These are phyloP conservation scores for Plenodomus biglobosus DNA, from an alignment of 2,329 filamentous ascomycete species.

Conservation along the genomic window DNA sequence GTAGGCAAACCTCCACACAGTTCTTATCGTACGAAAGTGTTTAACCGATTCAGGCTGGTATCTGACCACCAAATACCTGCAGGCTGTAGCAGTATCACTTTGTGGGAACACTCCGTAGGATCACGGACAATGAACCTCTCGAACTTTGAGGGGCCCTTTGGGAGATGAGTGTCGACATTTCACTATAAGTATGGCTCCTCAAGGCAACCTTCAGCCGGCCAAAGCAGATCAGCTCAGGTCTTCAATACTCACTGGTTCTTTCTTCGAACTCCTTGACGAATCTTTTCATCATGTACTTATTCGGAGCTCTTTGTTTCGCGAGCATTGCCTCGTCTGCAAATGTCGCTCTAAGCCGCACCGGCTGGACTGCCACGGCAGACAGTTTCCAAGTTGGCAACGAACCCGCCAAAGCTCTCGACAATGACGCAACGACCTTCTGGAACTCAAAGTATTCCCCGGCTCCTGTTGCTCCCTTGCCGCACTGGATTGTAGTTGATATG, in stretches of 20 bases:
- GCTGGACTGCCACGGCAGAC: constrained; percentile 32
- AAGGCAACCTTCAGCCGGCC: not conserved
- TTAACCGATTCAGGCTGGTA: not conserved
- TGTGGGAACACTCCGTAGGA: not conserved
- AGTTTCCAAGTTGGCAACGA: constrained; percentile 25
- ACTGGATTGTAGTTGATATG: constrained; percentile 41
- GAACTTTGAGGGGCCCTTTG: not conserved
- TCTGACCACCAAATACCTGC: too few relatives aligned
- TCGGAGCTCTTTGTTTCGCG: constrained; percentile 4
- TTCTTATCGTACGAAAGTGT: not conserved
- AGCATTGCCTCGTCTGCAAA: constrained; percentile 11
- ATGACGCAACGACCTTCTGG: constrained; percentile 36
- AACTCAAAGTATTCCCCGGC: constrained; percentile 32
- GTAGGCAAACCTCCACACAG: not conserved
- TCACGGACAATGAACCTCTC: not conserved
- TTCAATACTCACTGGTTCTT: not conserved
- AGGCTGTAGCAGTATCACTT: not conserved
- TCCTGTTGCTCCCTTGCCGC: constrained; percentile 26
- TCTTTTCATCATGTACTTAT: constrained; percentile 2
- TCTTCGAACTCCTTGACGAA: not conserved
- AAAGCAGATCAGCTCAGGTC: not conserved
- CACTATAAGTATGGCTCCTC: not conserved
- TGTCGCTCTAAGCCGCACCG: constrained; percentile 21
- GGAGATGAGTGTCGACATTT: not conserved
- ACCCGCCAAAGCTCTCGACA: constrained; percentile 35